Base-by-base conservation (phyloP, 257 asterid species). In the Thymus quinquecostatus region DNA sequence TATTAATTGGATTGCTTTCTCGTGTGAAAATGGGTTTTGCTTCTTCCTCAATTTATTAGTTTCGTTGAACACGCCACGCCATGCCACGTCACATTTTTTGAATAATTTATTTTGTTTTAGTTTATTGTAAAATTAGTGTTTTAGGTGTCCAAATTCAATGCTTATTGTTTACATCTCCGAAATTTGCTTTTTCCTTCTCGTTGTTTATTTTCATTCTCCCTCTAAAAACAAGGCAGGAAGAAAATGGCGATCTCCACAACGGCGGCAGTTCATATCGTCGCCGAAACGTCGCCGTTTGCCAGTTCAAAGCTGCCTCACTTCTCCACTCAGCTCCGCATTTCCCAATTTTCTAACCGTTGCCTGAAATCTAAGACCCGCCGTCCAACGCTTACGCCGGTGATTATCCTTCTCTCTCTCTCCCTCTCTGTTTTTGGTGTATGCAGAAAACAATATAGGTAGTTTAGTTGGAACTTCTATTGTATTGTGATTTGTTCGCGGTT, bases 171-270 rank as follows among this genome's bases (percentile, higher is more conserved):
- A 44, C 41, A 63, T 80, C 70, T 75, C 78, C 80, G 21, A 75
- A 66, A 5, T 8, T 62, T 34, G 53, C 11, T 3, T 5, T 30
- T 30, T 47, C 29, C 47, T 45, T 56, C n/a, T 30, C 69, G 58
- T 44, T 59, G 58, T 60, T 66, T 33, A 72, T 73, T 54, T 58
- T 6, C 45, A 33, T 38, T 44, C 56, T 66, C 70, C 60, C 53
- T 68, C 72, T 45, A 13, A 13, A 51, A 65, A 66, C 21, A 68
- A 36, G 41, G n/a, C 6, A 12, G 5, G 51, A 54, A 10, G 12
- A 66, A 64, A 81, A 91, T 91, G 97, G 89, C 97, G 82, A 81
- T 86, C 81, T 84, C 93, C 27, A 53, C 63, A n/a, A 74, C 85
- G 55, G 85, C 86, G 27, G 75, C 88, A 44, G 75, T 65, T 30